Evolutionary conservation across 2,329 filamentous ascomycete species (phyloP).

Genomic region (Pestalotiopsis sp.): DNA sequence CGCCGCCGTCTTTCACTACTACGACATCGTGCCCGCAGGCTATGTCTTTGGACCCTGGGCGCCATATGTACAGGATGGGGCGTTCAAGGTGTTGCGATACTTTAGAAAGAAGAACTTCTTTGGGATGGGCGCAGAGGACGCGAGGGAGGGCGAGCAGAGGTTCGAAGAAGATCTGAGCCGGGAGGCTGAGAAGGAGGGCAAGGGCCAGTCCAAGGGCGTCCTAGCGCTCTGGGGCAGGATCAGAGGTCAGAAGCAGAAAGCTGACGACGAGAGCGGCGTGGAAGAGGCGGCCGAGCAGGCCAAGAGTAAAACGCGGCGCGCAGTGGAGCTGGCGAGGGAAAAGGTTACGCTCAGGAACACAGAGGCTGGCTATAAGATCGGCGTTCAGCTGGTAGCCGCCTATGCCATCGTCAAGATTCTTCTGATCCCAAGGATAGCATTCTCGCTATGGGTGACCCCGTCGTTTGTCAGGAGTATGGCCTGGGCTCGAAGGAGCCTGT

Average conservation of each 20-base stretch:
- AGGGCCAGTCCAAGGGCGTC: constrained; percentile 24
- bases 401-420: constrained; percentile 90
- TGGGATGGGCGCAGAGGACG: constrained; percentile 49
- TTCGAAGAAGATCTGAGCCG: constrained; percentile 27
- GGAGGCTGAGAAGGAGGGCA: constrained; percentile 28
- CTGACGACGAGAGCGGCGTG: constrained; percentile 21
- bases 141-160: constrained; percentile 22
- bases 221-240: constrained; percentile 32
- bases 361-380: constrained; percentile 50
- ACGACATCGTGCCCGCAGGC: constrained; percentile 68
- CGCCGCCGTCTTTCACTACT: constrained; percentile 79
- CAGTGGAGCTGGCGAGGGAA: constrained; percentile 26
- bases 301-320: constrained; percentile 20
- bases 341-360: constrained; percentile 31
- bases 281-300: constrained; percentile 12
- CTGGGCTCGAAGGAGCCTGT: constrained; percentile 30
- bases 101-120: constrained; percentile 84
- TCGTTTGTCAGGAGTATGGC: constrained; percentile 80
- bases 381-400: constrained; percentile 78
- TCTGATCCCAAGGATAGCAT: constrained; percentile 74
- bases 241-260: constrained; percentile 29
- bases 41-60: constrained; percentile 55
- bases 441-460: constrained; percentile 87
- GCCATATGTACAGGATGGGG: constrained; percentile 59
- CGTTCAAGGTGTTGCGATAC: constrained; percentile 77